Conservation (phyloP, 1,139 yeast species). For the Zhuliangozyma blackwelliae region DNA sequence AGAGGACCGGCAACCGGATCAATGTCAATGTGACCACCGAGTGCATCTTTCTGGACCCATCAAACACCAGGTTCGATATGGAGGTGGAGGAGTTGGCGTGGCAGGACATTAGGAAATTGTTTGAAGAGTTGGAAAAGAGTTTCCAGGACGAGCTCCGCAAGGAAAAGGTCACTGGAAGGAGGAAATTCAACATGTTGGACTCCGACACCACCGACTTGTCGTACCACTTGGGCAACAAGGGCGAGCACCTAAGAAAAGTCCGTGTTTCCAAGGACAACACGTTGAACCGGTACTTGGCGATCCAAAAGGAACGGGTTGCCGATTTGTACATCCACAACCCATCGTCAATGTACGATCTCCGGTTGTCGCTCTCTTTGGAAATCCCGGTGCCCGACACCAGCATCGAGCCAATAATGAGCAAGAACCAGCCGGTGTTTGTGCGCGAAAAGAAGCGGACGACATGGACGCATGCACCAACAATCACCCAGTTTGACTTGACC, state of each 20-base stretch:
- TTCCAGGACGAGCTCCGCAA: slow-evolving; percentile 34
- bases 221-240: slow-evolving; percentile 33
- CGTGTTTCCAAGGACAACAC: slow-evolving; percentile 61
- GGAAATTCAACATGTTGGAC: slow-evolving; percentile 39
- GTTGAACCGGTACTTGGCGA: slow-evolving; percentile 57
- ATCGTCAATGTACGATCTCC: slow-evolving; percentile 69
- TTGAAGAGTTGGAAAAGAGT: slow-evolving; percentile 50
- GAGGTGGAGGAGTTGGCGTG: slow-evolving; percentile 69
- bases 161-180: slow-evolving; percentile 24
- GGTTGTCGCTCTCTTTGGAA: slow-evolving; percentile 75
- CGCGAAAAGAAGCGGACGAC: slow-evolving; percentile 64
- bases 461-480: slow-evolving; percentile 63
- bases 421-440: slow-evolving; percentile 44
- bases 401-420: slow-evolving; percentile 32
- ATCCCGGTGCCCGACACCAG: slow-evolving; percentile 61
- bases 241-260: slow-evolving; percentile 56
- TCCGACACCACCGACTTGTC: slow-evolving; percentile 41
- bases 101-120: slow-evolving; percentile 52
- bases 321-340: slow-evolving; percentile 74
- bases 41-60: slow-evolving; percentile 55
- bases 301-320: slow-evolving; percentile 67
- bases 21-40: slow-evolving; percentile 75
- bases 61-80: slow-evolving; percentile 61
- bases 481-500: slow-evolving; percentile 68
- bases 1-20: slow-evolving; percentile 59